Conservation (phyloP, 2,329 filamentous ascomycete genomes). For the Talaromyces sp. region DNA sequence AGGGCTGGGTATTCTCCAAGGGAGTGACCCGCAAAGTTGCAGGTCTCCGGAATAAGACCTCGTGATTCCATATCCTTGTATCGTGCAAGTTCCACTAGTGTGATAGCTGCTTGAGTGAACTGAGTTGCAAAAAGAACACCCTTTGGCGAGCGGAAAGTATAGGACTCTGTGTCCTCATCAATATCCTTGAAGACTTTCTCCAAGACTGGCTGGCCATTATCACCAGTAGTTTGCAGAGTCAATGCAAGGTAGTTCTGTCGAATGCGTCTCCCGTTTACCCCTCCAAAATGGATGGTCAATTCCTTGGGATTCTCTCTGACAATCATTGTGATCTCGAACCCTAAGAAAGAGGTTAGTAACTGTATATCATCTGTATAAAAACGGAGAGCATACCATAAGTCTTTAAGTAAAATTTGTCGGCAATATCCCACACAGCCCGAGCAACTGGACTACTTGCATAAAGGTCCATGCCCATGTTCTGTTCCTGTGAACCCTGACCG, state of each 20-base stretch:
- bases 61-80: constrained; percentile 99
- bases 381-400: constrained; percentile 66
- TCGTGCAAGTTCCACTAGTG: constrained; percentile 98
- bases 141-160: constrained; percentile 93
- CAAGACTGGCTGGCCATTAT: constrained; percentile 81
- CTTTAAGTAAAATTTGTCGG: constrained; percentile 96
- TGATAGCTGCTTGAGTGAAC: constrained; percentile 95
- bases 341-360: not conserved
- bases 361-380: not conserved
- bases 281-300: constrained; percentile 96
- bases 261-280: constrained; percentile 91
- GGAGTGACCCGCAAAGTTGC: constrained; percentile 95
- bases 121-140: constrained; percentile 94
- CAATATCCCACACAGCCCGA: constrained; percentile 94
- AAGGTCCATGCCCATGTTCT: constrained; percentile 99
- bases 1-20: constrained; percentile 97
- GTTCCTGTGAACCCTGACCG: constrained; percentile 95
- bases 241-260: constrained; percentile 99
- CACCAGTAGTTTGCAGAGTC: constrained; percentile 55
- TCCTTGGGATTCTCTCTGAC: constrained; percentile 99
- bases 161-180: constrained; percentile 82
- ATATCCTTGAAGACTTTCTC: constrained; percentile 99
- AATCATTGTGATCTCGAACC: constrained; percentile 93
- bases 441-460: constrained; percentile 91
- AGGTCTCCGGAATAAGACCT: constrained; percentile 90